Evolutionary conservation across 208 protist species (phyloP), one percentile per base, ranked within the genome.

Genomic region (Polymyxa betae): DNA sequence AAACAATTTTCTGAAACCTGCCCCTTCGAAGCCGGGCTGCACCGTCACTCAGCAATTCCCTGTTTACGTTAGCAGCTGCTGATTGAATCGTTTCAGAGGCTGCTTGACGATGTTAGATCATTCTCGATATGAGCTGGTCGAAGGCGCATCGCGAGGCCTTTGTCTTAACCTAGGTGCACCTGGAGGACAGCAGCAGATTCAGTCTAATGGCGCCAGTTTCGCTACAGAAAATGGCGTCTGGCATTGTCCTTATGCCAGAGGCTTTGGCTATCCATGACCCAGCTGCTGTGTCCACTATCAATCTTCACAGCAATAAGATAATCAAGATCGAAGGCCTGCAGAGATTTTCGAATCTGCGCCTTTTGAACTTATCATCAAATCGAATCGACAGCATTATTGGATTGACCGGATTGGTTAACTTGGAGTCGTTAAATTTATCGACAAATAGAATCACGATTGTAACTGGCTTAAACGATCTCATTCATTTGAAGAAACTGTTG

Each of bases 301-400:
- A 82, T 43, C 72, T 82, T 35, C 72, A 82, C 72, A 38, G 72
- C n/a, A 82, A 82, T 43, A 5, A 82, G 72, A 82, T 82, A 20
- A 43, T 16, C 16, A 35, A n/a, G 72, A 82, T 82, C 72, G 72
- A 82, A 20, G 72, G 72, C 72, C 72, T 82, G 35, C 35, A 82
- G 16, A n/a, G 35, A 43, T 82, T 82, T n/a, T 5, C n/a, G 5
- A 35, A 5, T 43, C 72, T 82, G 72, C 72, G 72, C 5, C 87
- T n/a, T 38, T 40, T 89, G 87, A 89, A 89, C 40, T 40, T 89
- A 20, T 89, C 87, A 12, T 60, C 38, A 20, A 89, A 89, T 45
- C 87, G 40, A 0, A 89, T 89, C 87, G 87, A 89, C 24, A 16
- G 87, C 12, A 89, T 89, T 29, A 40, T 49, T 5, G 87, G 87